Conservation (phyloP, 2,329 filamentous ascomycete genomes). For the Sporothrix phasma region DNA sequence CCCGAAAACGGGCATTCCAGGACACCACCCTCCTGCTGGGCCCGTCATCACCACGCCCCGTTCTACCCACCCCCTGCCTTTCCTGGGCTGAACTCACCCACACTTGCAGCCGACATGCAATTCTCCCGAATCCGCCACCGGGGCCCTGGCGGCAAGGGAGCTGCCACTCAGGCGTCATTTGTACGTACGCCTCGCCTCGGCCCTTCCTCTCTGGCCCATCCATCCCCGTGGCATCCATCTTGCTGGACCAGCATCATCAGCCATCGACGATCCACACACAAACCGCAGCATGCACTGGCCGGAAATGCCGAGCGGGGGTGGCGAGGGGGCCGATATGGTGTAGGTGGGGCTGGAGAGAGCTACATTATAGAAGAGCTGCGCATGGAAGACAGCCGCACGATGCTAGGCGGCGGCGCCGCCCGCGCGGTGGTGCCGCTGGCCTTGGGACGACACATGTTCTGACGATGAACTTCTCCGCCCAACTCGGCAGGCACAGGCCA, state of each 20-base stretch:
- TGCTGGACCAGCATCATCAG: slow-evolving; percentile 68
- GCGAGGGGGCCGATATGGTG: slow-evolving; percentile 27
- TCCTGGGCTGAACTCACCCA: slow-evolving; percentile 58
- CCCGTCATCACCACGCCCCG: slow-evolving; percentile 56
- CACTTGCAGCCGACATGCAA: slow-evolving; percentile 45
- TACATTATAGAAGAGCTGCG: slow-evolving; percentile 46
- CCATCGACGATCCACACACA: slow-evolving; percentile 42
- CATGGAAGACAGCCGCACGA: slow-evolving; percentile 28
- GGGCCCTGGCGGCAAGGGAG: slow-evolving; percentile 18
- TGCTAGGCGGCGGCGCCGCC: not conserved
- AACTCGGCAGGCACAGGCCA: not conserved
- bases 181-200: slow-evolving; percentile 35
- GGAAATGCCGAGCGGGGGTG: slow-evolving; percentile 25
- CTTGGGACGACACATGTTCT: slow-evolving; percentile 25
- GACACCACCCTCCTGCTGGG: slow-evolving; percentile 46
- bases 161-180: slow-evolving; percentile 19
- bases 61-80: slow-evolving; percentile 71
- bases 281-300: slow-evolving; percentile 38
- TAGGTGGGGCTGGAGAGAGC: slow-evolving; percentile 37
- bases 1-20: slow-evolving; percentile 55
- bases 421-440: slow-evolving; percentile 28
- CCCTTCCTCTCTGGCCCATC: slow-evolving; percentile 33
- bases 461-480: slow-evolving; percentile 43
- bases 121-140: slow-evolving; percentile 39
- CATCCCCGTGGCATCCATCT: slow-evolving; percentile 60